A percentile compares a stretch with the other conserved stretches of the same genome.
phyloP scores from a whole-genome alignment of 257 asterid genomes.

The Osmanthus fragrans region DNA sequence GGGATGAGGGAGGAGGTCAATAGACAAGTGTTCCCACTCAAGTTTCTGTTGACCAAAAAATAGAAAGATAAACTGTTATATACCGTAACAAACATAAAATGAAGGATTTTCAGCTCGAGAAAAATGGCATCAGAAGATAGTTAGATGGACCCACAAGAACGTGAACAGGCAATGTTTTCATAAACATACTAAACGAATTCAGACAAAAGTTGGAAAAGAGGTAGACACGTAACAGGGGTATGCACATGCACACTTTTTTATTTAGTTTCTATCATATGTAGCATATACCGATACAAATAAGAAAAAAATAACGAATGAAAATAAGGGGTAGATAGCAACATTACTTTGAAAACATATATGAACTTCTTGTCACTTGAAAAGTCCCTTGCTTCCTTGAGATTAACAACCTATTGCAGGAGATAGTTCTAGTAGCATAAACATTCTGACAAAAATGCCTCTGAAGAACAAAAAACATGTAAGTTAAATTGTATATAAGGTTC shows the following conservation, averaged over 20 bases:
- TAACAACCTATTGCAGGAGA: conserved; percentile 68
- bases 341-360: conserved; percentile 95
- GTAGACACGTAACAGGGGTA: neutral
- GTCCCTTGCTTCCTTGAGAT: conserved; percentile 96
- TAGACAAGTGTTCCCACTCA: conserved; percentile 89
- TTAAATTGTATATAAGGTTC: conserved; percentile 15
- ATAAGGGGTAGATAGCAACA: conserved; percentile 10
- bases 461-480: conserved; percentile 19
- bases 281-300: conserved; percentile 15
- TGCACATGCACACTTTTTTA: neutral
- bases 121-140: neutral
- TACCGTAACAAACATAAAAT: conserved; percentile 5
- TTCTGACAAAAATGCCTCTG: conserved; percentile 24
- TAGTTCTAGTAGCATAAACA: conserved; percentile 20
- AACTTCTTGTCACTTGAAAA: conserved; percentile 86
- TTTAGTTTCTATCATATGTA: conserved; percentile 9
- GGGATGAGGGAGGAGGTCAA: conserved; percentile 98
- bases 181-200: neutral
- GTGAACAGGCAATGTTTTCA: neutral
- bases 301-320: conserved; percentile 17
- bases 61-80: conserved; percentile 18
- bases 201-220: neutral
- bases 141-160: neutral
- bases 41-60: conserved; percentile 67
- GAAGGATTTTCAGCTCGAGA: conserved; percentile 12